Evolutionary conservation across 1,139 yeast genomes (phyloP).

Genomic region (Geotrichum cucujoidarum): DNA sequence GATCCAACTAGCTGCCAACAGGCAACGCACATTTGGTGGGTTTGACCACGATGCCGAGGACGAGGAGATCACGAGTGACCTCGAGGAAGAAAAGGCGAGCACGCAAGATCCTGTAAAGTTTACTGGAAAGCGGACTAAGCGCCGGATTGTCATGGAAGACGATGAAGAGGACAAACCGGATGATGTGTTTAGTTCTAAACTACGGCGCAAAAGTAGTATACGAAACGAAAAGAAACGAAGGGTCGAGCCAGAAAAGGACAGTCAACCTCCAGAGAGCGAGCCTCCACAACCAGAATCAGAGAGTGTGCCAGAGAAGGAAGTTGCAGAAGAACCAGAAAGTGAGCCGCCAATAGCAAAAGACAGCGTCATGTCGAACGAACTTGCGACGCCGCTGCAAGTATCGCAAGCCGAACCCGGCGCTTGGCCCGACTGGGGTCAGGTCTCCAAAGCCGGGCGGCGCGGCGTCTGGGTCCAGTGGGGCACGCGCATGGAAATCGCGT

Average conservation of each 20-base stretch:
- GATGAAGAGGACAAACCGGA: slow-evolving; percentile 3
- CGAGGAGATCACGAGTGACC: slow-evolving; percentile 22
- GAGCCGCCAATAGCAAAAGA: too few species aligned
- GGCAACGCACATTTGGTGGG: not conserved
- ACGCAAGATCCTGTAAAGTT: not conserved
- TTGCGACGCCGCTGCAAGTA: too few species aligned
- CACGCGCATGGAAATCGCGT: not conserved
- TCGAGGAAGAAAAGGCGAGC: slow-evolving; percentile 8
- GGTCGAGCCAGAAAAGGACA: not conserved
- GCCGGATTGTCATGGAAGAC: slow-evolving; percentile 9
- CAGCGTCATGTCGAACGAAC: not conserved
- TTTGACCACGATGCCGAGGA: slow-evolving; percentile 10
- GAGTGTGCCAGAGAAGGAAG: not conserved
- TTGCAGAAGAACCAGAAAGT: not conserved
- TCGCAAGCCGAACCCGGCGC: not conserved
- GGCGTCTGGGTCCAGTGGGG: slow-evolving; percentile 11
- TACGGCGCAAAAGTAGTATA: too few species aligned
- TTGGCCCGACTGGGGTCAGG: slow-evolving; percentile 8
- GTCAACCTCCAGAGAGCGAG: not conserved
- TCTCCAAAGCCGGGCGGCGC: not conserved
- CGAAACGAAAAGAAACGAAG: not conserved
- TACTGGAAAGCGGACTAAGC: not conserved
- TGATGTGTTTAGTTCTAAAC: not conserved
- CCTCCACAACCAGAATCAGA: not conserved
- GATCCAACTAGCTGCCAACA: not conserved